Evolutionary conservation across 1,284 basidiomycete genomes (phyloP), one percentile per base, ranked within the genome.

Genomic region (Cutaneotrichosporon spelunceum): DNA sequence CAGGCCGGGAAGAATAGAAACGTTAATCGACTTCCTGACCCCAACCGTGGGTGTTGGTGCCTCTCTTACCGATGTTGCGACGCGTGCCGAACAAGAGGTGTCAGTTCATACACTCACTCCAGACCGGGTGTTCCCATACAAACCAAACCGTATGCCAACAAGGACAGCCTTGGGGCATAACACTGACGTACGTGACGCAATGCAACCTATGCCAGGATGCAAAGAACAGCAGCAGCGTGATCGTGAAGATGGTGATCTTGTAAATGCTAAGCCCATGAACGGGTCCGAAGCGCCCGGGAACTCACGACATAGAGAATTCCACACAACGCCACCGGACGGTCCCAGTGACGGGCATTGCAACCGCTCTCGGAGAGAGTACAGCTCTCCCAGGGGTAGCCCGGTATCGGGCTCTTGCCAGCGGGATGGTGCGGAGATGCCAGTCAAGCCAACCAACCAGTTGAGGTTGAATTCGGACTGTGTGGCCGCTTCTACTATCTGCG

Each of bases 91-190:
- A 24, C n/a, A 65, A 63, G 48, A 68, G 62, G n/a, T n/a, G n/a
- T n/a, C n/a, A n/a, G n/a, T n/a, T n/a, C n/a, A n/a, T n/a, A n/a
- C n/a, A n/a, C n/a, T n/a, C n/a, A n/a, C n/a, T n/a, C n/a, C n/a
- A n/a, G n/a, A n/a, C n/a, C 79, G 61, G 1, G 75, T 76, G 66
- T 72, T 78, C 21, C 78, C 78, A 62, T 80, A 78, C 57, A 75
- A 73, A 0, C 71, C 75, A 57, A 79, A 80, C 78, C 78, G 79
- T 5, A 80, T 53, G 1, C 78, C 79, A 29, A 80, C 73, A 58
- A 80, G 69, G 21, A 80, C 57, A 0, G 67, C 75, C 57, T 79
- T 77, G 52, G 72, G 72, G 1, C 65, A 48, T 13, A 76, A 78
- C 75, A 56, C 76, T 78, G 6, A 69, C 69, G 56, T 75, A 79